Base-by-base conservation (phyloP, 1,139 yeast species). In the Suhomyces choctaworum region DNA sequence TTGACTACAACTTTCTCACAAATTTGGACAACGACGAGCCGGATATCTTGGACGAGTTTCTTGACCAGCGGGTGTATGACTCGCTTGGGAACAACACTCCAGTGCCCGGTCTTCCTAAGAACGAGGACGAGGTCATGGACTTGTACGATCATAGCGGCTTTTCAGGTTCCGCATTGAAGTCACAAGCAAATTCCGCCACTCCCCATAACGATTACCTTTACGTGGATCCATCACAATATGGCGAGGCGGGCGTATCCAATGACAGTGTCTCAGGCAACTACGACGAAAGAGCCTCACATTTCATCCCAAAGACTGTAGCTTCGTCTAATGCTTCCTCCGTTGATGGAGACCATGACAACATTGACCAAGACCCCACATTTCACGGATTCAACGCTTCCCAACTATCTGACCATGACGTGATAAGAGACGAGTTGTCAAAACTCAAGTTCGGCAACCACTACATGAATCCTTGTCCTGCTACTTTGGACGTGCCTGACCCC, bases 61-160 rank as follows among this genome's bases (percentile, higher is more conserved):
- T 78, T 35, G 83, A 78, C 52, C 76, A 73, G 47, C 58, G 82
- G 37, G 72, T 76, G 2, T 76, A 74, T 44, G 80, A 73, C 20
- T 56, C 64, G 13, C 44, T 62, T 31, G 60, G 60, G 8, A 48
- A 53, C 14, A 57, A 50, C 36, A 54, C 63, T 3, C 64, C 64
- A 3, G 52, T 42, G 11, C 24, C 31, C 7, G 11, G 9, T 8
- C 14, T 21, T 7, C 19, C 13, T 22, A 35, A 35, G 20, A 40
- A 31, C 15, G 58, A 52, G 36, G 40, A 40, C 19, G 52, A 47
- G 20, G 20, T 37, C 16, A 15, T 31, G 17, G 37, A 33, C 27
- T 22, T 29, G 22, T 29, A 29, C 20, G 24, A 29, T 22, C 24
- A 22, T 8, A n/a, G 10, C 10, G 12, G 6, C 6, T 22, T 25